A percentile compares a stretch with the other conserved stretches of the same genome.
Conservation (phyloP, 306 rosid genomes). For the Lathyrus oleraceus region DNA sequence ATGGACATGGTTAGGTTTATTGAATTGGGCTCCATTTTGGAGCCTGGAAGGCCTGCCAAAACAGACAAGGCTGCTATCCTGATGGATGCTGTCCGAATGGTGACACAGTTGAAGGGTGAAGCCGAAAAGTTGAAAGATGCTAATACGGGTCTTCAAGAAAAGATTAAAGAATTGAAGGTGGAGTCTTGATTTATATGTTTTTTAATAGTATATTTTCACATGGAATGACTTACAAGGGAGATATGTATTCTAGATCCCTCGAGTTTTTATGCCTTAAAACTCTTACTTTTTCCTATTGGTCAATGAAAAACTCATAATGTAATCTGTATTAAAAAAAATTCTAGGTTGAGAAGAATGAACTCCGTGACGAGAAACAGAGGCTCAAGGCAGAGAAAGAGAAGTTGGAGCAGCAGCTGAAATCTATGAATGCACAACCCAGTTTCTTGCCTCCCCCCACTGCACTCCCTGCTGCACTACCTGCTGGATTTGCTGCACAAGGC, state of each 20-base stretch:
- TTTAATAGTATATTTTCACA: not conserved
- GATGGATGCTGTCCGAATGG: conserved; percentile 91
- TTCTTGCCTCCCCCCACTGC: conserved; percentile 70
- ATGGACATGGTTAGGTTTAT: conserved; percentile 67
- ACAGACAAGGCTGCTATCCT: conserved; percentile 92
- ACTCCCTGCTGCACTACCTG: conserved; percentile 65
- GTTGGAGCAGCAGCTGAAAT: conserved; percentile 88
- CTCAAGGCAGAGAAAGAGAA: conserved; percentile 91
- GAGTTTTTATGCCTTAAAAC: conserved; percentile 10
- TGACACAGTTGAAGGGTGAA: conserved; percentile 81
- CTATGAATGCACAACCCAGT: conserved; percentile 71
- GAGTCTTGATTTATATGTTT: not conserved
- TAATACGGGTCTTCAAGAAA: conserved; percentile 83
- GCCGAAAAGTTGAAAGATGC: conserved; percentile 88
- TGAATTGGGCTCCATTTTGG: conserved; percentile 84
- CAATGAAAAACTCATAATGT: conserved; percentile 10
- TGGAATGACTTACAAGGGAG: conserved; percentile 9
- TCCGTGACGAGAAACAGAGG: conserved; percentile 90
- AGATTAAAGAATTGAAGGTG: conserved; percentile 93
- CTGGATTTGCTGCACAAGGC: conserved; percentile 86
- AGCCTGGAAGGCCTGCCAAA: conserved; percentile 91
- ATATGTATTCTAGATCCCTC: conserved; percentile 16
- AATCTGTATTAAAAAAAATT: not conserved
- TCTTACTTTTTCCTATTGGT: not conserved
- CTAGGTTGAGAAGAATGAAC: conserved; percentile 90